Percentiles rank a stretch among this genome's conserved stretches.
These are phyloP conservation scores for Orychophragmus violaceus DNA, from an alignment of 345 rosid species.

Conservation along the genomic window DNA sequence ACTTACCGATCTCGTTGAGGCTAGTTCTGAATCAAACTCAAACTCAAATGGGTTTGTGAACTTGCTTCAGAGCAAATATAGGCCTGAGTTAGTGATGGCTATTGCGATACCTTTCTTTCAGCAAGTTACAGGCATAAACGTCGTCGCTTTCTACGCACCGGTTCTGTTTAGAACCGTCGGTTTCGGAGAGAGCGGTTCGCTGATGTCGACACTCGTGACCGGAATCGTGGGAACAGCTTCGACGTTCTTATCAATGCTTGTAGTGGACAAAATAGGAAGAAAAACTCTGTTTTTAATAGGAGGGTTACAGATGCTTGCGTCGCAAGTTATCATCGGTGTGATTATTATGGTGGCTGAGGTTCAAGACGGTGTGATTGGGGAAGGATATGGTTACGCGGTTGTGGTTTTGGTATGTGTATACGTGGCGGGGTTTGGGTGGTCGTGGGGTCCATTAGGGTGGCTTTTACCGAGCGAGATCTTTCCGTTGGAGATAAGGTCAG, in stretches of 20 bases:
- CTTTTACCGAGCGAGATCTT: conserved; percentile 62
- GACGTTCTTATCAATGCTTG: conserved; percentile 46
- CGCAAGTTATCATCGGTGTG: conserved; percentile 47
- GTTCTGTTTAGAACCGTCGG: conserved; percentile 64
- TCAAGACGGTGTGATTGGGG: conserved; percentile 42
- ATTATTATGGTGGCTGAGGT: conserved; percentile 36
- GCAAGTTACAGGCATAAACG: conserved; percentile 68
- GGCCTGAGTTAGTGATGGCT: conserved; percentile 75
- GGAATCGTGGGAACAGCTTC: conserved; percentile 44
- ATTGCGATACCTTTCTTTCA: conserved; percentile 64
- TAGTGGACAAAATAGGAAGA: conserved; percentile 57
- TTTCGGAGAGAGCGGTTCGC: conserved; percentile 51
- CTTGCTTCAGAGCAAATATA: conserved; percentile 38
- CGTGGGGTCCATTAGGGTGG: conserved; percentile 76
- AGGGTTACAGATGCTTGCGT: conserved; percentile 55
- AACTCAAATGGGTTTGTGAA: conserved; percentile 37
- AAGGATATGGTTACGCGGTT: conserved; percentile 36
- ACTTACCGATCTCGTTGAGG: conserved; percentile 52
- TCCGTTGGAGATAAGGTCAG: conserved; percentile 53
- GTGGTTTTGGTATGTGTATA: conserved; percentile 42
- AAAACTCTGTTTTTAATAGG: conserved; percentile 44
- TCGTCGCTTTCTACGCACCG: conserved; percentile 66
- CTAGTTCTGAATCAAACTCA: conserved; percentile 29
- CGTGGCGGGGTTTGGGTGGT: conserved; percentile 59
- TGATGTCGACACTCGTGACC: conserved; percentile 45